Percentiles rank a stretch among this genome's conserved stretches.
Conservation (phyloP, 345 rosid species). For the Acer saccharum region DNA sequence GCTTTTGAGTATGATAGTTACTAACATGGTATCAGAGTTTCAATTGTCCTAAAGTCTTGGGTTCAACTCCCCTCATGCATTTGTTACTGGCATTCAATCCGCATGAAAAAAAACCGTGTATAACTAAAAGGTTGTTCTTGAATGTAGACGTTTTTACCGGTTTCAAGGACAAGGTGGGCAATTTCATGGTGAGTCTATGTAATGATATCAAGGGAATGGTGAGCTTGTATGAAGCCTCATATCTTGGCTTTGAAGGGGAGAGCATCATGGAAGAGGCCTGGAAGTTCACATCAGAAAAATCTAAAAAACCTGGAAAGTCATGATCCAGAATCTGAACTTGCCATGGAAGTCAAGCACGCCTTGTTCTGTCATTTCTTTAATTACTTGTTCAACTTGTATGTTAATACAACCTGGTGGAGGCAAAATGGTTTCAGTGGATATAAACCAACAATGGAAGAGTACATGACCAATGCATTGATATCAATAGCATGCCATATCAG, state of each 20-base stretch:
- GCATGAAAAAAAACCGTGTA: too few species aligned
- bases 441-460: slow-evolving; percentile 20
- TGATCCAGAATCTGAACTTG: neutral
- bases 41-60: too few species aligned
- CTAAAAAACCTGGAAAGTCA: neutral
- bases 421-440: slow-evolving; percentile 19
- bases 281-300: neutral
- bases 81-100: too few species aligned
- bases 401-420: slow-evolving; percentile 18
- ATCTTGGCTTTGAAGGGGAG: slow-evolving; percentile 9
- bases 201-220: slow-evolving; percentile 13
- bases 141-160: slow-evolving; percentile 11
- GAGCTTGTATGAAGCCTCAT: slow-evolving; percentile 23
- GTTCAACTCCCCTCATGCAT: too few species aligned
- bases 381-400: too few species aligned
- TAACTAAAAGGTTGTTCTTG: neutral
- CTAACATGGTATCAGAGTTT: too few species aligned
- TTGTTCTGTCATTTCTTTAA: neutral
- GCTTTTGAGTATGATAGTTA: too few species aligned
- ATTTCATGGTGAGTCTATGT: slow-evolving; percentile 7
- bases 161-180: neutral
- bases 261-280: slow-evolving; percentile 12
- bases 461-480: slow-evolving; percentile 22
- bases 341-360: slow-evolving; percentile 15
- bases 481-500: neutral